phyloP scores from a whole-genome alignment of 768 basidiomycete species.

The Tylopilus felleus region DNA sequence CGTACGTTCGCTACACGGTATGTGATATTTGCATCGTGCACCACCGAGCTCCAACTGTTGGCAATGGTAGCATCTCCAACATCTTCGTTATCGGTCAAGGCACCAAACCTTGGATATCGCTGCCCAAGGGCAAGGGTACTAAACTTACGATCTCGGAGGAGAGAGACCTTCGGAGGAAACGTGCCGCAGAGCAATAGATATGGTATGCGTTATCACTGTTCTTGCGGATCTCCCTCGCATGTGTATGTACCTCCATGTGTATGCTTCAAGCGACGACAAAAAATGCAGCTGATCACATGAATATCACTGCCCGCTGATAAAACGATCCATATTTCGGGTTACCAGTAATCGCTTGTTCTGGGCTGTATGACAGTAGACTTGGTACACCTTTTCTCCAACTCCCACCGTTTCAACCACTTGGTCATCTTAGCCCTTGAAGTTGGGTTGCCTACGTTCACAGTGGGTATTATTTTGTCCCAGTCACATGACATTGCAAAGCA shows the following conservation, averaged over 20 bases:
- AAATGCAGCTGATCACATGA: conserved; percentile 19
- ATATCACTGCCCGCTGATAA: neutral
- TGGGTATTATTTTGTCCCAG: conserved; percentile 90
- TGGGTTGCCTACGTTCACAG: conserved; percentile 83
- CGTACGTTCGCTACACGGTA: conserved; percentile 97
- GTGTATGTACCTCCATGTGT: conserved; percentile 20
- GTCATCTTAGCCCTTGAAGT: conserved; percentile 78
- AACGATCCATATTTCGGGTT: neutral
- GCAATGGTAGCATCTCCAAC: conserved; percentile 73
- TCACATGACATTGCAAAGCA: conserved; percentile 89
- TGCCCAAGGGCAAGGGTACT: conserved; percentile 96
- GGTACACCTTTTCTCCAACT: conserved; percentile 66
- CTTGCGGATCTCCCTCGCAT: conserved; percentile 3
- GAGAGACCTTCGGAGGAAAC: conserved; percentile 88
- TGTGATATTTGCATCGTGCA: conserved; percentile 24
- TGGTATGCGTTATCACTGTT: conserved; percentile 3
- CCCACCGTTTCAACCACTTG: conserved; percentile 89
- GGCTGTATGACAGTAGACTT: conserved; percentile 34
- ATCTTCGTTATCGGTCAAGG: conserved; percentile 98
- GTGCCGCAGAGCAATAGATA: conserved; percentile 63
- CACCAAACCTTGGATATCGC: conserved; percentile 91
- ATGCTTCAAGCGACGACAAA: conserved; percentile 16
- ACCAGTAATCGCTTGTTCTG: conserved; percentile 49
- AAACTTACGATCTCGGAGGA: conserved; percentile 98
- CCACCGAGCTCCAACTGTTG: neutral